Evolutionary conservation across 1,284 basidiomycete species (phyloP), one percentile per base, ranked within the genome.

Genomic region (Thecaphora thlaspeos): DNA sequence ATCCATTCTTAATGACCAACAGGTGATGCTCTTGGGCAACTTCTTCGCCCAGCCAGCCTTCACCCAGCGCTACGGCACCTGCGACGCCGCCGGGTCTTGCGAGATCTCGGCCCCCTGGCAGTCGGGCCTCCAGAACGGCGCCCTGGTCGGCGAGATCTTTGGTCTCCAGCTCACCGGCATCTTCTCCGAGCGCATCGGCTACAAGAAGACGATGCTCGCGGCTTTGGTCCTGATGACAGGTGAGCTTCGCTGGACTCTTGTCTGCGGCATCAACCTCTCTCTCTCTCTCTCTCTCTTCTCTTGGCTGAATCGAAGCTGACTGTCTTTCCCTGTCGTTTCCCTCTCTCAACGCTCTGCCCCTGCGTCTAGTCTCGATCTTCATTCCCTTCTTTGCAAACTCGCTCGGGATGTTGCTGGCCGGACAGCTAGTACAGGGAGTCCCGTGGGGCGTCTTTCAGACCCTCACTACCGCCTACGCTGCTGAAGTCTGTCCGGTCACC

Each of bases 21-120:
- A 80, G 54, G 76, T 77, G 4, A 70, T 79, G 19, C 55, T 68
- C 14, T 43, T 68, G 36, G 59, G 60, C 24, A 64, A 62, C 53
- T 80, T 79, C 67, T 81, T 77, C 55, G 80, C 79, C 17, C 72
- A 77, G 47, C 80, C 80, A 15, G 65, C 69, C 2, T 80, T 78
- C 51, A 59, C 61, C 14, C 39, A 59, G 15, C 61, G 61, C 40
- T 80, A 73, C 52, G 79, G 78, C 14, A 43, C 41, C n/a, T 63
- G 70, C 32, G 50, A 47, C 42, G 53, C 51, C 18, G 59, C 58
- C 17, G 73, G 71, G 30, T 68, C 70, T 14, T 82, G 80, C 55
- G 73, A 80, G 46, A 71, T 83, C 17, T 70, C 81, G 0, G 80
- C 82, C 0, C 58, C 75, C 21, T 82, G 81, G 81, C 81, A 82